Base-by-base conservation (phyloP, 108 stramenopile species). In the Mayamaea pseudoterrestris region DNA sequence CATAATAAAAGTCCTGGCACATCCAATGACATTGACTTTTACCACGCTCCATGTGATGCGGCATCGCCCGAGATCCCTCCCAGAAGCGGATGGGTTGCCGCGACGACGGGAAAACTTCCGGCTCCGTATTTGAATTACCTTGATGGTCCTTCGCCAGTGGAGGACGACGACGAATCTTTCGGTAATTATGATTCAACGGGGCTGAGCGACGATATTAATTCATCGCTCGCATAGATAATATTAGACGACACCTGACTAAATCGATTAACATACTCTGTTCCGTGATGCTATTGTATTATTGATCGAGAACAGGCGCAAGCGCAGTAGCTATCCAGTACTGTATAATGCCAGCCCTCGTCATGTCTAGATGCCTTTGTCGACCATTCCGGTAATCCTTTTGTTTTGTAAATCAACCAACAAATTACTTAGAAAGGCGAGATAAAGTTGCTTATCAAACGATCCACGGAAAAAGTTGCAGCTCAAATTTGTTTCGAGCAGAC, bases 401-500 rank as follows among this genome's bases (percentile, higher is more conserved):
- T 49, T 56, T 36, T 86, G 83, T 31, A 86, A 30, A 26, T 54
- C 55, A 1, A 32, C 54, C 20, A 81, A 60, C 25, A 73, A 54
- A 17, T 86, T 74, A 27, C 81, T 79, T 29, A 80, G 58, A 50
- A 86, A 86, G 44, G 81, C 76, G 22, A 86, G 44, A 47, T 86
- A 86, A 7, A 72, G 51, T 51, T 58, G 26, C 37, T 58, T 55
- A 47, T 89, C 87, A 60, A 89, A 89, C 6, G 67, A 74, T 18
- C 87, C 87, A 31, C 81, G 66, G 64, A 89, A 89, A 44, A 89
- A 89, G 41, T 89, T 89, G 48, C 87, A 89, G 35, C 61, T 64
- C 27, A 83, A 60, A 50, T 89, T 89, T 16, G 83, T 82, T 60
- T 89, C 87, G 59, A 89, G 55, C 45, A 89, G 52, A 61, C 87